Evolutionary conservation across 2,329 filamentous ascomycete species (phyloP), one percentile per base, ranked within the genome.

Genomic region (Pseudocercospora pini-densiflorae): DNA sequence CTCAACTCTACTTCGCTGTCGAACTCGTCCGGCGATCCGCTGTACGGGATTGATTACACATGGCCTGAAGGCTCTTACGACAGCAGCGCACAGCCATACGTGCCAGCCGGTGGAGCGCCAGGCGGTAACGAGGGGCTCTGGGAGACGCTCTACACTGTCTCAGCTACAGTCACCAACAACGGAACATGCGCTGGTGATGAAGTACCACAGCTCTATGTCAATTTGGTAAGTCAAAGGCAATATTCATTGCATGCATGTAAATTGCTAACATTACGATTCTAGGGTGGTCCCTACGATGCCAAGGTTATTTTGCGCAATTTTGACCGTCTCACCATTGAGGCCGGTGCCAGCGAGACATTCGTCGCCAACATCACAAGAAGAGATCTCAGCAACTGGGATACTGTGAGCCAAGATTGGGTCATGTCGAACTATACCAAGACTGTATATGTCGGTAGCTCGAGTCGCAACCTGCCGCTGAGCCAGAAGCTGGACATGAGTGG

Each of bases 361-460:
- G 83, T 79, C 0, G 89, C 87, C 0, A 85, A 89, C 16, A 79
- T 97, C 63, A 93, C 89, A 5, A 86, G 94, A 45, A 88, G 93
- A 64, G 94, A 97, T 75, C 72, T 97, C 63, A 93, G 90, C 77
- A 95, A 93, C 81, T 97, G 94, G 94, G 92, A 97, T 72, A 82
- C 87, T 0, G 84, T 76, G 1, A 77, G 81, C n/a, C 94, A 97
- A 84, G 90, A 97, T 82, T 98, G 94, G 75, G 86, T 93, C 54
- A 82, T 89, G 62, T 82, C 81, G 31, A 73, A 81, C 23, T 83
- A 87, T 71, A 79, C 83, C 61, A 89, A 89, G 82, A 88, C 81
- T 64, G 83, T 88, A 47, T 86, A 85, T 69, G 87, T 90, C 5
- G 88, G 88, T 27, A 83, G 80, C 69, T 87, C 84, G 3, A 88